A percentile compares a stretch with the other conserved stretches of the same genome.
These are phyloP conservation scores for Homolaphlyctis polyrhiza DNA, from an alignment of 371 early-diverging fungal species.

Conservation along the genomic window DNA sequence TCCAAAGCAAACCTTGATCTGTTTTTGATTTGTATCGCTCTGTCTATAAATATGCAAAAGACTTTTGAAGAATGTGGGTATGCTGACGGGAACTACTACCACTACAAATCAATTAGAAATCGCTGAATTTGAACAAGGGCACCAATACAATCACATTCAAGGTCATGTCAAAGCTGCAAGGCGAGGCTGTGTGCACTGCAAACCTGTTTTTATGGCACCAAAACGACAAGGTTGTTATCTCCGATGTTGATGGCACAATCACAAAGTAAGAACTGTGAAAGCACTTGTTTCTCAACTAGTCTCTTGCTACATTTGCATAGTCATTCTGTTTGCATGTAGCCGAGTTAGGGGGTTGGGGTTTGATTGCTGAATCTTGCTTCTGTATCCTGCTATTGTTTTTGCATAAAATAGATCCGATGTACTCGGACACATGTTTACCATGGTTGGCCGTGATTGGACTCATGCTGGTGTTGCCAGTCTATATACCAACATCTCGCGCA, in stretches of 20 bases:
- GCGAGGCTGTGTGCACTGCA: slow-evolving; percentile 72
- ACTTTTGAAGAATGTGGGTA: too few species aligned
- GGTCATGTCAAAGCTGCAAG: slow-evolving; percentile 70
- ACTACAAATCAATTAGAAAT: slow-evolving; percentile 42
- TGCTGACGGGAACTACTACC: too few species aligned
- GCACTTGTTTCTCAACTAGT: too few species aligned
- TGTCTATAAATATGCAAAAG: background rate
- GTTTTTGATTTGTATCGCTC: background rate
- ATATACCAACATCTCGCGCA: slow-evolving; percentile 89
- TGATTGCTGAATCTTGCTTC: background rate
- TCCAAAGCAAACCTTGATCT: background rate
- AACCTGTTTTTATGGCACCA: slow-evolving; percentile 88
- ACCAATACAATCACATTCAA: slow-evolving; percentile 88
- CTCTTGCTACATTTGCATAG: background rate
- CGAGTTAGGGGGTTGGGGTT: slow-evolving; percentile 1
- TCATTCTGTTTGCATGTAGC: background rate
- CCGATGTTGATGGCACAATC: slow-evolving; percentile 99
- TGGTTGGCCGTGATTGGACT: slow-evolving; percentile 99
- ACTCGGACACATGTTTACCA: slow-evolving; percentile 94
- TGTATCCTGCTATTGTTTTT: background rate
- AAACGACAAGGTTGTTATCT: slow-evolving; percentile 88
- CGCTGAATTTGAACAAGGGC: slow-evolving; percentile 78
- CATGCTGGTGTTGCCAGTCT: slow-evolving; percentile 95
- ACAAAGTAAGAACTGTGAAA: too few species aligned
- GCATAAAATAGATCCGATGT: slow-evolving; percentile 70